Evolutionary conservation across 1,139 yeast species (phyloP), one percentile per base, ranked within the genome.

Genomic region (Barnettozyma hawaiiensis): DNA sequence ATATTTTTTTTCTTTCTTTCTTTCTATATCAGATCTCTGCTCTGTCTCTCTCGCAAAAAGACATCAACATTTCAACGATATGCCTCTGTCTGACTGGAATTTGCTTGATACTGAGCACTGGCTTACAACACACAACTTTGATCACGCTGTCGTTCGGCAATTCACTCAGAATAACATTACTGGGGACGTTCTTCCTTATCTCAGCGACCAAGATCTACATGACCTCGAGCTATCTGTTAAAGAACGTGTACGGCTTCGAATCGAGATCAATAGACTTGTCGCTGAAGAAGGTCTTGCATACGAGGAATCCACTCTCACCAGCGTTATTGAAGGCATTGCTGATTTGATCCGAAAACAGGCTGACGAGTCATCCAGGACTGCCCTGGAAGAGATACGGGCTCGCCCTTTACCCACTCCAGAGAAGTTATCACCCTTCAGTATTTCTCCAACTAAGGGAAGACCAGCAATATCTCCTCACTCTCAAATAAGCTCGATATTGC

Each of bases 161-260:
- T 76, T 82, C 50, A 62, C 71, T n/a, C 67, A 67, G 3, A 71
- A 82, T 58, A 76, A 76, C 49, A 78, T 83, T 37, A 78, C 76
- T 14, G 90, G 90, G 1, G 69, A 77, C 15, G 62, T 80, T 11
- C 61, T 83, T 37, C 79, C 84, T 1, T 78, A 72, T 48, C 59
- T 83, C 34, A 73, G 75, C 11, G 70, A 83, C 2, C 75, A 73
- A 8, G 85, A 82, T 57, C 67, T 82, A 40, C 67, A 69, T 50
- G 87, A 81, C 49, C 61, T 83, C 55, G 85, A 84, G 2, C 64
- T 77, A 1, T 47, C 49, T 7, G 51, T 77, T 36, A 60, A 64
- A 14, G 58, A 67, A 2, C 64, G 87, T 14, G 63, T 82, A 5
- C 48, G 57, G 29, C 60, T 81, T 26, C 78, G 78, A 53, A 66